These are phyloP conservation scores for Leccinum pallidistipes DNA, from an alignment of 1,284 basidiomycete species.

Conservation along the genomic window DNA sequence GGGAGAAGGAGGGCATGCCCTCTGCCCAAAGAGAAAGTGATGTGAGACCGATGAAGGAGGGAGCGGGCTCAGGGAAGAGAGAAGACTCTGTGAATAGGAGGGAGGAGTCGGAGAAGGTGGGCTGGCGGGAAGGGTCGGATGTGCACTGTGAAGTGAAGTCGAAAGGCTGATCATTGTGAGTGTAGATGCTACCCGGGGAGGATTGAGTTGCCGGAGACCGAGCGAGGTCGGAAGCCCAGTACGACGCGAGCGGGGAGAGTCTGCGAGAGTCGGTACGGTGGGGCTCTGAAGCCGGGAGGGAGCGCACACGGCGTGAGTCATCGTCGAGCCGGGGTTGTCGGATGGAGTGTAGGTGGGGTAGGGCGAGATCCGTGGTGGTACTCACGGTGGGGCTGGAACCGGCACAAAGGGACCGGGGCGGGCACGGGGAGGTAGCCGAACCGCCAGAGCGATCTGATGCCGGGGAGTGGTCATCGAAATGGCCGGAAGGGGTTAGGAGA, in stretches of 20 bases:
- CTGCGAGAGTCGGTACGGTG: conserved; percentile 33
- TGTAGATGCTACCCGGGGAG: conserved; percentile 30
- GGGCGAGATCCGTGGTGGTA: conserved; percentile 29
- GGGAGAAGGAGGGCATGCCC: conserved; percentile 60
- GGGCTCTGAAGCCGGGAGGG: conserved; percentile 32
- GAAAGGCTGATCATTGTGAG: conserved; percentile 24
- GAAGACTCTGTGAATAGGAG: conserved; percentile 34
- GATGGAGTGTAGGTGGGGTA: conserved; percentile 23
- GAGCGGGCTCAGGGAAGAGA: conserved; percentile 30
- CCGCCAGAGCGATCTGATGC: conserved; percentile 33
- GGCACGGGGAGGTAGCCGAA: conserved; percentile 31
- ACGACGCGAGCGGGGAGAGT: conserved; percentile 35
- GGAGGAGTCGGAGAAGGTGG: conserved; percentile 33
- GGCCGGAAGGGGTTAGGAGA: conserved; percentile 36
- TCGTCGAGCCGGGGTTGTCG: conserved; percentile 30
- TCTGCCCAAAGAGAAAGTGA: conserved; percentile 56
- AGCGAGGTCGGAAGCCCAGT: conserved; percentile 29
- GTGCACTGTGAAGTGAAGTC: conserved; percentile 26
- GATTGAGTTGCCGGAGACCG: conserved; percentile 32
- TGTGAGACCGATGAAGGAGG: conserved; percentile 21
- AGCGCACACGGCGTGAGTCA: conserved; percentile 32
- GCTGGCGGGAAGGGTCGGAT: conserved; percentile 32
- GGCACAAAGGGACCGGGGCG: conserved; percentile 27
- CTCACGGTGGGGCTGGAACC: conserved; percentile 26
- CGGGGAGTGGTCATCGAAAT: conserved; percentile 36